phyloP scores from a whole-genome alignment of 2,329 filamentous ascomycete species.

The Curvularia hawaiiensis region DNA sequence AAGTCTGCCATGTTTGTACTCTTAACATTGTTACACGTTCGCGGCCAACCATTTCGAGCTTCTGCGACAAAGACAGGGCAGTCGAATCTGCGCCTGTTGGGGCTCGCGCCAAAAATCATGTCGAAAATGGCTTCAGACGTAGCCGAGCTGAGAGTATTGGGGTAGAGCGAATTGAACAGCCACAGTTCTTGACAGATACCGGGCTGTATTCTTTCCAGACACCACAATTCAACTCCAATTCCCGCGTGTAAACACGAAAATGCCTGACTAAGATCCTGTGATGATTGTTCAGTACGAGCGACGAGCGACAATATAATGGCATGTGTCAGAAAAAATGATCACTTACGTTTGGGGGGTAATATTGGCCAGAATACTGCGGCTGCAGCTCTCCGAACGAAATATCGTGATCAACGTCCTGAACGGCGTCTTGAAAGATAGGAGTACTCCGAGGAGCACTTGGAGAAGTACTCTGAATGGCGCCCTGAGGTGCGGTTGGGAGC shows the following conservation, averaged over 20 bases:
- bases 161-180: background rate
- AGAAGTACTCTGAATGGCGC: too few relatives aligned
- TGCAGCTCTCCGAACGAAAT: too few relatives aligned
- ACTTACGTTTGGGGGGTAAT: background rate
- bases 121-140: background rate
- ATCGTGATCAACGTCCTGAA: too few relatives aligned
- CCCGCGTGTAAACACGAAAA: background rate
- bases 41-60: background rate
- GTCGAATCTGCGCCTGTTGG: background rate
- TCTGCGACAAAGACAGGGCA: constrained; percentile 1
- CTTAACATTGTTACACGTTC: background rate
- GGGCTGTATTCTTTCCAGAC: background rate
- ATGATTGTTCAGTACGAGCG: background rate
- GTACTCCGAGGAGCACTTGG: too few relatives aligned
- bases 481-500: too few relatives aligned
- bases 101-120: background rate
- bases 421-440: too few relatives aligned
- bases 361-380: background rate
- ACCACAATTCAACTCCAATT: background rate
- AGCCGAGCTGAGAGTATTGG: background rate
- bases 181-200: background rate
- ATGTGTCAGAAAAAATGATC: too few relatives aligned
- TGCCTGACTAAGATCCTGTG: background rate
- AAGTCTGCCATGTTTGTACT: constrained; percentile 12
- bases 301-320: too few relatives aligned